A percentile compares a stretch with the other conserved stretches of the same genome.
phyloP scores from a whole-genome alignment of 2,329 filamentous ascomycete species.

The Beauveria medogensis region DNA sequence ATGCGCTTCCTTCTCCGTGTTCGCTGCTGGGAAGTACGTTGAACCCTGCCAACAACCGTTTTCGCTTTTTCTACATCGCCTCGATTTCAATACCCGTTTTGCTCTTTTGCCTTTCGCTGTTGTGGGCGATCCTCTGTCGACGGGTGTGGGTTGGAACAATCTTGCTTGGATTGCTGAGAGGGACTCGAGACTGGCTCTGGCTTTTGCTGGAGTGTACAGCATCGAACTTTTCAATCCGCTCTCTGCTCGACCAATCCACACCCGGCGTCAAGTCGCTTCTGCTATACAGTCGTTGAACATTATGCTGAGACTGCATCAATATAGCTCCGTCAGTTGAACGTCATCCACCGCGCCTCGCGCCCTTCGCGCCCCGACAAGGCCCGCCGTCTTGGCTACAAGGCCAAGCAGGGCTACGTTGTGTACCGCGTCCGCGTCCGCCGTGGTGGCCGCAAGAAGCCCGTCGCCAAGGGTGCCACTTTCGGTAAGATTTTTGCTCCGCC shows the following conservation, averaged over 20 bases:
- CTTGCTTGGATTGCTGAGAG: background rate
- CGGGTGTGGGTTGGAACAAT: background rate
- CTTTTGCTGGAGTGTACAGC: background rate
- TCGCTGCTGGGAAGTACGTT: slow-evolving; percentile 99
- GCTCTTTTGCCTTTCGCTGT: background rate
- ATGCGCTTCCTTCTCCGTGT: slow-evolving; percentile 99
- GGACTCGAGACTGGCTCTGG: background rate
- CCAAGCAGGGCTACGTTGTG: slow-evolving; percentile 99
- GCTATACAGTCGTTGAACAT: slow-evolving; percentile 99
- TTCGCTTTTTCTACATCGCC: slow-evolving; percentile 13
- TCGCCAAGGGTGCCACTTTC: slow-evolving; percentile 96
- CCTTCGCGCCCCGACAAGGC: slow-evolving; percentile 99
- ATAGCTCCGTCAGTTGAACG: slow-evolving; percentile 99
- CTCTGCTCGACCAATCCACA: background rate
- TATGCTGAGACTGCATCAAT: slow-evolving; percentile 99
- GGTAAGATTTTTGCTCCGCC: slow-evolving; percentile 49
- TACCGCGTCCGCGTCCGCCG: slow-evolving; percentile 98
- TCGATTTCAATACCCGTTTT: slow-evolving; percentile 7
- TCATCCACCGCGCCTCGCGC: slow-evolving; percentile 97
- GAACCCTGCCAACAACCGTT: slow-evolving; percentile 26
- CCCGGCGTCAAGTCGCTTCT: slow-evolving; percentile 25
- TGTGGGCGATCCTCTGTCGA: slow-evolving; percentile 12
- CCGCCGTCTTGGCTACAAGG: slow-evolving; percentile 99
- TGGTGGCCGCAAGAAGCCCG: slow-evolving; percentile 97
- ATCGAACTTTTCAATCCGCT: background rate